Evolutionary conservation across 2,329 filamentous ascomycete species (phyloP).

Genomic region (Diatrype stigma): DNA sequence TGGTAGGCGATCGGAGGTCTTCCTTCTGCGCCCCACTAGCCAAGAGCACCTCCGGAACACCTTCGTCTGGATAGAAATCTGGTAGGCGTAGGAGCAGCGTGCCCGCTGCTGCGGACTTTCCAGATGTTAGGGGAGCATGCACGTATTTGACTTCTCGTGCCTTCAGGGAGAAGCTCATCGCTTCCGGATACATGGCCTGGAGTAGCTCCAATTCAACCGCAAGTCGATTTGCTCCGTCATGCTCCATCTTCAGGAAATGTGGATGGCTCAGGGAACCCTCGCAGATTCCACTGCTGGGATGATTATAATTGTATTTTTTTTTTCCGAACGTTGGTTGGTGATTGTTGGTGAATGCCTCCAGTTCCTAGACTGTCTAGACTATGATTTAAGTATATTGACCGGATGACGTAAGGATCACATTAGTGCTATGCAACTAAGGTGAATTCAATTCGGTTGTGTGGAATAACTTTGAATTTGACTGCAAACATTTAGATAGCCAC

Average conservation of each 20-base stretch:
- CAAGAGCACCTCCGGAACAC: constrained; percentile 13
- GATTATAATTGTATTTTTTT: too few relatives aligned
- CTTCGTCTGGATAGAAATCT: constrained; percentile 11
- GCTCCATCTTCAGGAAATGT: not conserved
- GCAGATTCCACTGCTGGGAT: too few relatives aligned
- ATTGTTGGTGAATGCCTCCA: too few relatives aligned
- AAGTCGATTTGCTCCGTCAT: constrained; percentile 2
- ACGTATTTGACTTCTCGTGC: constrained; percentile 15
- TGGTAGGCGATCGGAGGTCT: constrained; percentile 13
- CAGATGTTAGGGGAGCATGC: not conserved
- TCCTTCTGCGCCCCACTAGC: constrained; percentile 11
- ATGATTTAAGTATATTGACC: too few relatives aligned
- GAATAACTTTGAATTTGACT: too few relatives aligned
- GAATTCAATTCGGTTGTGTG: too few relatives aligned
- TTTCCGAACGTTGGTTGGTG: too few relatives aligned
- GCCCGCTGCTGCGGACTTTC: too few relatives aligned
- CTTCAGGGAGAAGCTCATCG: constrained; percentile 12
- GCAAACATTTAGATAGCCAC: too few relatives aligned
- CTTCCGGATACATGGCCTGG: constrained; percentile 14
- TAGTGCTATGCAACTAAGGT: too few relatives aligned
- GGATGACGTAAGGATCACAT: too few relatives aligned
- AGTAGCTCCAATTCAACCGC: constrained; percentile 6
- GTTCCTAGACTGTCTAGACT: too few relatives aligned
- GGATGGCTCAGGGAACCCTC: not conserved
- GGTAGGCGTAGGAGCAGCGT: constrained; percentile 15